Evolutionary conservation across 2,329 filamentous ascomycete genomes (phyloP).

Genomic region (Paecilomyces formosus): DNA sequence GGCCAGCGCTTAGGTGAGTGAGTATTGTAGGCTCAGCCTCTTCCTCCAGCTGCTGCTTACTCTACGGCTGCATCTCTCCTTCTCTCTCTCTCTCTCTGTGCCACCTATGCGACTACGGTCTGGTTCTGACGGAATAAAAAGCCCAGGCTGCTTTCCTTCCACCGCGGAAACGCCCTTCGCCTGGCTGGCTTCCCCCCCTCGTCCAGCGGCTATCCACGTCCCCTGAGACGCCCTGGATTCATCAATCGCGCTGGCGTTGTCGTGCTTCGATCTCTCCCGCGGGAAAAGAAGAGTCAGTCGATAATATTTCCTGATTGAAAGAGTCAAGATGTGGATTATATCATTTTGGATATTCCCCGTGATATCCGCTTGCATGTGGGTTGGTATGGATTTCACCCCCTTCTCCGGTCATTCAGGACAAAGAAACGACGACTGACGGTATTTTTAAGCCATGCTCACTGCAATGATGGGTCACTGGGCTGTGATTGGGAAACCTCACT

Average conservation of each 20-base stretch:
- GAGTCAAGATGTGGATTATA: conserved; percentile 33
- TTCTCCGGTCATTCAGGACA: too few species aligned
- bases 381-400: conserved; percentile 27
- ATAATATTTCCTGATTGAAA: not conserved
- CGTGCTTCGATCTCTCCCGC: too few species aligned
- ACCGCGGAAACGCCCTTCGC: too few species aligned
- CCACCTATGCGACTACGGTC: not conserved
- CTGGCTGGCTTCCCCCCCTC: too few species aligned
- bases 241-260: too few species aligned
- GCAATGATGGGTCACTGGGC: conserved; percentile 54
- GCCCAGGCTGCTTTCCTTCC: too few species aligned
- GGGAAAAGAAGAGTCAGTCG: too few species aligned
- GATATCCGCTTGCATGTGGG: conserved; percentile 51
- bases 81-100: not conserved
- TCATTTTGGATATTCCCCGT: conserved; percentile 51
- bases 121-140: too few species aligned
- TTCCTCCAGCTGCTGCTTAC: not conserved
- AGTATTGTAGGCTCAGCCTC: not conserved
- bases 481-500: conserved; percentile 44
- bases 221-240: too few species aligned
- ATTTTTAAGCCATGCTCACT: conserved; percentile 47
- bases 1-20: not conserved
- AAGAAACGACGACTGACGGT: not conserved
- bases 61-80: too few species aligned
- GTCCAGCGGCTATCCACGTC: too few species aligned